A percentile compares a stretch with the other conserved stretches of the same genome.
Evolutionary conservation across 768 basidiomycete genomes (phyloP).

Genomic region (Rhizopogon sp.): DNA sequence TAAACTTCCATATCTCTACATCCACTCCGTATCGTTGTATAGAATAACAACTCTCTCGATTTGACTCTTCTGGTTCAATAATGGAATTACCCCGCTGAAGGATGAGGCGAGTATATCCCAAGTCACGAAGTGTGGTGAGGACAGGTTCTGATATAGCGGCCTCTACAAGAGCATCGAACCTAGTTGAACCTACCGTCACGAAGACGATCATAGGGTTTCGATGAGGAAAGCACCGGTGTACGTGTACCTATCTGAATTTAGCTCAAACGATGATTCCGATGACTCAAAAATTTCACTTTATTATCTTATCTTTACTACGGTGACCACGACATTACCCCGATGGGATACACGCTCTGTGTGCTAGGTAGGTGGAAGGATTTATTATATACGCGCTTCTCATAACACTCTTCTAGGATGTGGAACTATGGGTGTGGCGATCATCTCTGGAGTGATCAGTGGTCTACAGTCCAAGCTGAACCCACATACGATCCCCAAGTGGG

Average conservation of each 20-base stretch:
- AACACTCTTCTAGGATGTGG: constrained; percentile 70
- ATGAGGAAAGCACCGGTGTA: too few species aligned
- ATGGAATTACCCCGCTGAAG: constrained; percentile 78
- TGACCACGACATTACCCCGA: constrained; percentile 22
- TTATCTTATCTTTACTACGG: background rate
- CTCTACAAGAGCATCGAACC: constrained; percentile 73
- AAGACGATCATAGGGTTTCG: constrained; percentile 38
- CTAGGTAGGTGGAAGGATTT: constrained; percentile 45
- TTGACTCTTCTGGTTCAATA: constrained; percentile 27
- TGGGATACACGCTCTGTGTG: constrained; percentile 93
- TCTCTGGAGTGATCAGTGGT: constrained; percentile 87
- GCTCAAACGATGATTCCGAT: background rate
- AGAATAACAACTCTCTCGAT: constrained; percentile 15
- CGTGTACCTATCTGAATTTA: background rate
- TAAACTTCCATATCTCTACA: constrained; percentile 71
- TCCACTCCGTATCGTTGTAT: constrained; percentile 37
- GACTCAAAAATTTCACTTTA: constrained; percentile 8
- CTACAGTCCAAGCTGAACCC: constrained; percentile 47
- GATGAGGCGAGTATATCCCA: constrained; percentile 56
- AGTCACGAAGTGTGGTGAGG: constrained; percentile 44
- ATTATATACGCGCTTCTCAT: constrained; percentile 10
- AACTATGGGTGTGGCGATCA: constrained; percentile 95
- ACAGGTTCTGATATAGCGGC: constrained; percentile 52
- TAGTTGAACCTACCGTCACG: constrained; percentile 88
- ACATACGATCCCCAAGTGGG: constrained; percentile 47